Evolutionary conservation across 352 stramenopile genomes (phyloP), one percentile per base, ranked within the genome.

Genomic region (Globisporangium acanthophoron): DNA sequence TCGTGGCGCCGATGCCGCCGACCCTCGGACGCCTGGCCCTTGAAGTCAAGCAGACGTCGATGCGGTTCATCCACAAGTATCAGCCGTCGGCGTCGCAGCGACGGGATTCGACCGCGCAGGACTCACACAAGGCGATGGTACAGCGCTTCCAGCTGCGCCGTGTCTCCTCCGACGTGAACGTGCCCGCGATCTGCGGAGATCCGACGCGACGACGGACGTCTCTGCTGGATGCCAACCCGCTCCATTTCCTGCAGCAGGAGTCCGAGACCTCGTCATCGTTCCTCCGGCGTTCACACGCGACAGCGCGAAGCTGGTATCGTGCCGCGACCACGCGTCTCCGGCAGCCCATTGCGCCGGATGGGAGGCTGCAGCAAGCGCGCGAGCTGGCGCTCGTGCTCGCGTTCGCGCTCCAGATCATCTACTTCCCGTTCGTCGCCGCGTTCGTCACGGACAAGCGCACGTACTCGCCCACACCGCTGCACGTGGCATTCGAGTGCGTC

Each of bases 111-210:
- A 41, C 44, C 27, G 44, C 33, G 41, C 29, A 58, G 27, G 15
- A 31, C 49, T 41, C 35, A 3, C 35, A 78, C 43, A 71, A 82
- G 49, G 49, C 72, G n/a, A 74, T 83, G 66, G 80, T 85, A 66
- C 66, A 75, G 46, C 70, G 70, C 0, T 85, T 80, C 55, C 75
- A 82, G 50, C 33, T 83, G 20, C 41, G 52, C 1, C 52, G 27
- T 5, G 18, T 58, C 16, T 20, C 52, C 37, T 47, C 31, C 8
- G 31, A 24, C 35, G 15, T 37, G 20, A 27, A 39, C 40, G 35
- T 41, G 35, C 27, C 12, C 18, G 27, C 12, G 18, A 11, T 21
- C 1, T 15, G 18, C 24, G n/a, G 13, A 15, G 35, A 16, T 3
- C 35, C 12, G 9, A 15, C 35, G 35, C 35, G 35, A 9, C 35